These are phyloP conservation scores for Xylariales sp. DNA, from an alignment of 2,329 filamentous ascomycete genomes.

Conservation along the genomic window DNA sequence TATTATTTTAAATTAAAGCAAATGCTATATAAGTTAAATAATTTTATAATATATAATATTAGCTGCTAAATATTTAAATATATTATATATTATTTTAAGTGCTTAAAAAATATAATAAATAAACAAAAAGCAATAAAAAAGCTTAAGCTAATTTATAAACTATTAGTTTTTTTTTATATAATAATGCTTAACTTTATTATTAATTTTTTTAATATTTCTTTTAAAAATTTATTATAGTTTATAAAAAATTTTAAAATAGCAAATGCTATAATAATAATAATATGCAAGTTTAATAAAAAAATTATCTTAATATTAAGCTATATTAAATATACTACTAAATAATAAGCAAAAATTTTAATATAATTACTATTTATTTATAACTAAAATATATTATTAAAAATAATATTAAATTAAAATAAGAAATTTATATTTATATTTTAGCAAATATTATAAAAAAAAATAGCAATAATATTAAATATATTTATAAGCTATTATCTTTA, in stretches of 20 bases:
- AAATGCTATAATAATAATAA: too few relatives aligned
- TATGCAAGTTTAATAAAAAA: not conserved
- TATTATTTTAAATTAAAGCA: too few relatives aligned
- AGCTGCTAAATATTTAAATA: not conserved
- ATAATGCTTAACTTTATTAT: too few relatives aligned
- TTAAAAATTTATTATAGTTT: too few relatives aligned
- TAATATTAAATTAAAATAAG: constrained; percentile 15
- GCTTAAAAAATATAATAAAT: constrained; percentile 13
- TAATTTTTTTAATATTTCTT: too few relatives aligned
- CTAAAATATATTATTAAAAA: constrained; percentile 7
- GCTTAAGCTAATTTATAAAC: constrained; percentile 14
- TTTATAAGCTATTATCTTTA: constrained; percentile 12
- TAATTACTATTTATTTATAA: constrained; percentile 3
- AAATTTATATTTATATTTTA: not conserved
- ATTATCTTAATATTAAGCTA: constrained; percentile 5
- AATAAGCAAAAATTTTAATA: constrained; percentile 7
- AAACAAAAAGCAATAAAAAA: not conserved
- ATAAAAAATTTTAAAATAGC: too few relatives aligned
- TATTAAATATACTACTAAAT: constrained; percentile 2
- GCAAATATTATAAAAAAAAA: constrained; percentile 14
- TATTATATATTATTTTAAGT: constrained; percentile 9
- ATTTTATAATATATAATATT: too few relatives aligned
- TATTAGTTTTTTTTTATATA: constrained; percentile 4
- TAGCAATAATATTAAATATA: not conserved
- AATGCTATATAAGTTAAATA: too few relatives aligned